A percentile compares a stretch with the other conserved stretches of the same genome.
phyloP scores from a whole-genome alignment of 1,139 yeast genomes.

The Magnusiomyces fungicola region DNA sequence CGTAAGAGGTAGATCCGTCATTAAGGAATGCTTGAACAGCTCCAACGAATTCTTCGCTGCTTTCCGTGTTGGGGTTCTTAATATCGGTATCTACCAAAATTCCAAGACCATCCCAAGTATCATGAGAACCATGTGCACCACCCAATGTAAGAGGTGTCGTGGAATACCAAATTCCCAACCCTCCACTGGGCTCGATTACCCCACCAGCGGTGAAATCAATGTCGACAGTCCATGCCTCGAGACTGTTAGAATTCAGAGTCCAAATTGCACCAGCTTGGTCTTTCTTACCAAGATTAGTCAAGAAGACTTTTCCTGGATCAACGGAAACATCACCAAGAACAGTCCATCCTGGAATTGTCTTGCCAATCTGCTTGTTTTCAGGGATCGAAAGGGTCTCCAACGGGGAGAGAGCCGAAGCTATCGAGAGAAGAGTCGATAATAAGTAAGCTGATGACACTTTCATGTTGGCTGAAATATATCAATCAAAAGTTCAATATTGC shows the following conservation, averaged over 20 bases:
- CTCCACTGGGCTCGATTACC: slow-evolving; percentile 31
- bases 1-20: slow-evolving; percentile 29
- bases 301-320: slow-evolving; percentile 18
- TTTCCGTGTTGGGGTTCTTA: slow-evolving; percentile 8
- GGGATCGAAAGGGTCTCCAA: slow-evolving; percentile 9
- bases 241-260: slow-evolving; percentile 26
- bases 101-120: slow-evolving; percentile 37
- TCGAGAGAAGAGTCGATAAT: slow-evolving; percentile 2
- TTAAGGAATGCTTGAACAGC: slow-evolving; percentile 36
- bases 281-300: slow-evolving; percentile 24
- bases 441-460: background rate
- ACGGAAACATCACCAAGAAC: slow-evolving; percentile 10
- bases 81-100: slow-evolving; percentile 30
- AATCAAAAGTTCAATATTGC: too few relatives aligned
- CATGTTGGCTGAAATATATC: too few relatives aligned
- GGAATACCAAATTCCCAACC: slow-evolving; percentile 35
- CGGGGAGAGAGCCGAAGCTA: slow-evolving; percentile 1
- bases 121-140: slow-evolving; percentile 33
- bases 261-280: slow-evolving; percentile 31
- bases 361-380: slow-evolving; percentile 10
- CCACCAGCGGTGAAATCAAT: slow-evolving; percentile 29
- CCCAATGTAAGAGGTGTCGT: slow-evolving; percentile 26
- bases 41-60: slow-evolving; percentile 20
- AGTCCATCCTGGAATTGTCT: slow-evolving; percentile 12
- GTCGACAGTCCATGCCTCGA: slow-evolving; percentile 33